Evolutionary conservation across 2,329 filamentous ascomycete genomes (phyloP).

Genomic region (Aschersonia sp.): DNA sequence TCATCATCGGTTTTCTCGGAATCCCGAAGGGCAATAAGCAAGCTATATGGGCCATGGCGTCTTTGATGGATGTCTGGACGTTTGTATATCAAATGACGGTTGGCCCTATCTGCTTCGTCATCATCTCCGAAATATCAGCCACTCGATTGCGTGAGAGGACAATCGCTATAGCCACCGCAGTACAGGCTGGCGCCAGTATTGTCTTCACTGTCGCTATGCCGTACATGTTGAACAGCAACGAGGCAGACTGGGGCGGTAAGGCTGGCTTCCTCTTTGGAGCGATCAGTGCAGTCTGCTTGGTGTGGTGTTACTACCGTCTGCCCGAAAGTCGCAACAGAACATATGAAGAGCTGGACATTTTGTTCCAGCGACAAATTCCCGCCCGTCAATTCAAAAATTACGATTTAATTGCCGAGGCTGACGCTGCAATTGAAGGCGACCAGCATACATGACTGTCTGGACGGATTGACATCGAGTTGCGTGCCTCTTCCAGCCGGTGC

Average conservation of each 20-base stretch:
- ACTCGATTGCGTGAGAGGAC: slow-evolving; percentile 18
- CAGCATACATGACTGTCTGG: neutral
- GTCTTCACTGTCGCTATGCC: slow-evolving; percentile 13
- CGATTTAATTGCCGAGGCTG: slow-evolving; percentile 6
- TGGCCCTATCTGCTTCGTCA: slow-evolving; percentile 26
- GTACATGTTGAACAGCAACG: slow-evolving; percentile 16
- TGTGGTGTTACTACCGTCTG: slow-evolving; percentile 14
- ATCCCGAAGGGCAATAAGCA: slow-evolving; percentile 15
- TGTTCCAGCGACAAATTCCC: slow-evolving; percentile 11
- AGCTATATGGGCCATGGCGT: slow-evolving; percentile 21
- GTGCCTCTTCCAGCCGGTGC: no score
- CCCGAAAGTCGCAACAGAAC: slow-evolving; percentile 15
- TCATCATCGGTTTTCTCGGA: slow-evolving; percentile 26
- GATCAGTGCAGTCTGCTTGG: slow-evolving; percentile 9
- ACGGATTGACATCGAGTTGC: no score
- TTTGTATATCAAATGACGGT: slow-evolving; percentile 25
- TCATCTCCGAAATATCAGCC: slow-evolving; percentile 23
- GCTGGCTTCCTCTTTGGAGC: slow-evolving; percentile 16
- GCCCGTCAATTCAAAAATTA: slow-evolving; percentile 7
- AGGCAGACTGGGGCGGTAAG: slow-evolving; percentile 17
- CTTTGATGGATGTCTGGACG: slow-evolving; percentile 26
- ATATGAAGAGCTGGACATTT: slow-evolving; percentile 16
- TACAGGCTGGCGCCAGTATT: slow-evolving; percentile 10
- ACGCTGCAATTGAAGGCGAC: neutral
- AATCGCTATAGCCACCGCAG: slow-evolving; percentile 14